Conservation (phyloP, 192 early-diverging fungal genomes). For the Chytriomyces confervae region DNA sequence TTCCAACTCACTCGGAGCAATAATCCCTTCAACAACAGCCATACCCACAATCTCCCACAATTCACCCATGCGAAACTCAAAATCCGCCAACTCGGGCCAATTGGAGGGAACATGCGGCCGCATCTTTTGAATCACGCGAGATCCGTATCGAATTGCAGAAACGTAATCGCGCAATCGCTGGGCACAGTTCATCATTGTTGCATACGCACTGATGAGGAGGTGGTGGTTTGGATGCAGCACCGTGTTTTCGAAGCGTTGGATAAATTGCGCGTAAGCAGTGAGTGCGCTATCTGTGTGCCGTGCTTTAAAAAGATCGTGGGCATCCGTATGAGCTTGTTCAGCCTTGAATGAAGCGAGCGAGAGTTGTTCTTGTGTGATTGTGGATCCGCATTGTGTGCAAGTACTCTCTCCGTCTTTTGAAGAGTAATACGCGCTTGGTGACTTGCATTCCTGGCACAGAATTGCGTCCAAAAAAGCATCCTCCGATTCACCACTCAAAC, state of each 20-base stretch:
- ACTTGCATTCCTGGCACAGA: slow-evolving; percentile 38
- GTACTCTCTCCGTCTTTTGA: background rate
- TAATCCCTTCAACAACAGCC: slow-evolving; percentile 45
- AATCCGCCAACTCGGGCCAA: slow-evolving; percentile 66
- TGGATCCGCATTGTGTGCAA: background rate
- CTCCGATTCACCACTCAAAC: slow-evolving; percentile 19
- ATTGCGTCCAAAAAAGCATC: slow-evolving; percentile 35
- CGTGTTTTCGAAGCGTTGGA: slow-evolving; percentile 29
- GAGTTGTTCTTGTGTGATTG: background rate
- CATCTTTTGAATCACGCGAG: slow-evolving; percentile 54
- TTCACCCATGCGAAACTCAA: slow-evolving; percentile 61
- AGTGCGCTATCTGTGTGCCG: slow-evolving; percentile 54
- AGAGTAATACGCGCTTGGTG: background rate
- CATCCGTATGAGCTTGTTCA: background rate
- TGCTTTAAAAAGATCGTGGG: slow-evolving; percentile 59
- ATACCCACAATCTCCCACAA: slow-evolving; percentile 60
- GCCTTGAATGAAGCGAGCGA: background rate
- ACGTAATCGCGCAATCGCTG: slow-evolving; percentile 36
- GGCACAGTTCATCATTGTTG: slow-evolving; percentile 46
- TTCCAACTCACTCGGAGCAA: slow-evolving; percentile 49
- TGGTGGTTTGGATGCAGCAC: slow-evolving; percentile 58
- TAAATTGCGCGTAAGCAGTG: slow-evolving; percentile 53
- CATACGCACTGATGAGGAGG: slow-evolving; percentile 45
- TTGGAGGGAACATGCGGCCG: slow-evolving; percentile 55
- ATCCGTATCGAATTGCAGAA: slow-evolving; percentile 41